phyloP scores from a whole-genome alignment of 1,284 basidiomycete genomes.

The Cutaneotrichosporon mucoides region DNA sequence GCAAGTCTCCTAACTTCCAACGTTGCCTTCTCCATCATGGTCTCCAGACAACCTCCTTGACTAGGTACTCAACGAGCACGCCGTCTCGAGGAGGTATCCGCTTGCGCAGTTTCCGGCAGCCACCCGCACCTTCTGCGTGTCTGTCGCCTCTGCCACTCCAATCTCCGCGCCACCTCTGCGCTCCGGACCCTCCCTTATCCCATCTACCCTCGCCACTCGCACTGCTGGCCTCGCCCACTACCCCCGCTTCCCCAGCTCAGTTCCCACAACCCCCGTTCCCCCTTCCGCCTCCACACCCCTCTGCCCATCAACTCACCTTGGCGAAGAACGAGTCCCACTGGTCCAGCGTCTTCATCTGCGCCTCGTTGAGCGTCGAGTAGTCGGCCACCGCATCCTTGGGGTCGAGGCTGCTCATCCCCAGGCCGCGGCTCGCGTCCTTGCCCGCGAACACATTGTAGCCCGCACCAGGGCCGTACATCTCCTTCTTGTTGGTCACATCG shows the following conservation, averaged over 20 bases:
- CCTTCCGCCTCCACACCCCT: background rate
- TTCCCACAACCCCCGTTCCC: background rate
- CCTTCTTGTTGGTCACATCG: conserved; percentile 46
- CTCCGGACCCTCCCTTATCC: too few species aligned
- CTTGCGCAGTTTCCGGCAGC: too few species aligned
- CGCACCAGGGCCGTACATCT: conserved; percentile 49
- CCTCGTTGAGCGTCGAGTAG: conserved; percentile 69
- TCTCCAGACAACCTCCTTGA: too few species aligned
- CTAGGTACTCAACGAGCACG: too few species aligned
- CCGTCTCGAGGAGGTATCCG: background rate
- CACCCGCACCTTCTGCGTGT: too few species aligned
- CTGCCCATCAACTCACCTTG: conserved; percentile 49
- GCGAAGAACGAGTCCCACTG: conserved; percentile 83
- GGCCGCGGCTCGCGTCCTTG: conserved; percentile 79
- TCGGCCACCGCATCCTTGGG: conserved; percentile 83
- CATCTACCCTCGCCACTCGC: too few species aligned
- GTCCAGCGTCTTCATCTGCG: conserved; percentile 76
- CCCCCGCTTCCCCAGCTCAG: background rate
- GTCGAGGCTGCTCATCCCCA: conserved; percentile 76
- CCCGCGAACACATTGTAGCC: conserved; percentile 61
- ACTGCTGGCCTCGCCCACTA: too few species aligned
- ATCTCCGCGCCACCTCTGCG: too few species aligned
- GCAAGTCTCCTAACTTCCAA: too few species aligned
- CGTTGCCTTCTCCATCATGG: too few species aligned
- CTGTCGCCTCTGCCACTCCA: too few species aligned